Evolutionary conservation across 371 early-diverging fungal species (phyloP), one percentile per base, ranked within the genome.

Genomic region (Mucor saturninus): DNA sequence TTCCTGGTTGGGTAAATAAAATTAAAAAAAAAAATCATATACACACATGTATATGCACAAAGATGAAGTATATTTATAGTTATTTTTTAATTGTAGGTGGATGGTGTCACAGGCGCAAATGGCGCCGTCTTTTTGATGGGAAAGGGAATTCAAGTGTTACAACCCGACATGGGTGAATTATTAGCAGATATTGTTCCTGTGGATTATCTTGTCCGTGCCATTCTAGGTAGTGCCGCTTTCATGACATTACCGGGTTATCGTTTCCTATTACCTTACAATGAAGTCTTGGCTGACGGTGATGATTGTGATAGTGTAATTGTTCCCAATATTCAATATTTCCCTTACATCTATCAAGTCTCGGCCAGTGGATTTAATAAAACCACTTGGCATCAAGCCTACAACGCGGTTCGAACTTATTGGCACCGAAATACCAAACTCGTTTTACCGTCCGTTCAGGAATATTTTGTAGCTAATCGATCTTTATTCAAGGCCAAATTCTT

Each of bases 1-100:
- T 86, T 7, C 83, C 83, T 29, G 88, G 88, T 2, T 88, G 88
- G 88, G 86, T 87, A 72, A 69, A 61, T 30, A 40, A n/a, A 28
- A 32, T 46, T 50, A n/a, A n/a, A n/a, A n/a, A 10, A 26, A 11
- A 43, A 59, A 21, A 21, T 21, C 21, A 21, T 21, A 21, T 21
- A 21, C 21, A 21, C 21, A 21, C 5, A 43, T 35, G 55, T 10
- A 38, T 54, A 26, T 3, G 38, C 49, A 13, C 11, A 10, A 13
- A 42, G 14, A 11, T 45, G 21, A 21, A 21, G 21, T 15, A 45
- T 45, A 45, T n/a, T 15, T 15, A 15, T n/a, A 45, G 9, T 28
- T 49, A 4, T 49, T 49, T 45, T 5, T 15, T 14, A 15, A 7
- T 45, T 15, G 2, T 45, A 80, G 80, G 74, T 75, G 21, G 88